Evolutionary conservation across 306 rosid genomes (phyloP).

Genomic region (Hippophae tibetana): DNA sequence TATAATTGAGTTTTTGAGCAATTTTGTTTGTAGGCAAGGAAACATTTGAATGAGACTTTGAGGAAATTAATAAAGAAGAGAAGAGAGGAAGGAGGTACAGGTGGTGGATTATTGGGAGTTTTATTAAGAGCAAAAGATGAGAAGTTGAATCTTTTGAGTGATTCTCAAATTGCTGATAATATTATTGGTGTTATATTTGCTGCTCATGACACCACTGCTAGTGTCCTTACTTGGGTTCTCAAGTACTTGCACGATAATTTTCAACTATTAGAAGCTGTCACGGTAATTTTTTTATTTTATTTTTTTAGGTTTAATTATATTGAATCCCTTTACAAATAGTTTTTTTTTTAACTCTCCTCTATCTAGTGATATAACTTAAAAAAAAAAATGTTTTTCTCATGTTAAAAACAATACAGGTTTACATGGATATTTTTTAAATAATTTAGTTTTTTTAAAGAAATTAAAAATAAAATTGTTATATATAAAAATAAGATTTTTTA

Average conservation of each 20-base stretch:
- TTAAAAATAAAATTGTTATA: too few relatives aligned
- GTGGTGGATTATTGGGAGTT: conserved; percentile 49
- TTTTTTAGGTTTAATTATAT: too few relatives aligned
- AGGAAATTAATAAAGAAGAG: conserved; percentile 49
- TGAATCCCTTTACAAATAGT: too few relatives aligned
- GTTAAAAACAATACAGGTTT: too few relatives aligned
- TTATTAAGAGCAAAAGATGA: conserved; percentile 30
- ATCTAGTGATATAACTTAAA: too few relatives aligned
- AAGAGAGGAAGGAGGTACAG: conserved; percentile 23
- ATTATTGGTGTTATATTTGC: conserved; percentile 84
- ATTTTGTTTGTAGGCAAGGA: conserved; percentile 55
- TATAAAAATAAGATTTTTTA: too few relatives aligned
- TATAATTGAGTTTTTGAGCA: too few relatives aligned
- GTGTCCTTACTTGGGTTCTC: conserved; percentile 70
- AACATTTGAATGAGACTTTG: conserved; percentile 44
- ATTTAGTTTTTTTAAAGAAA: too few relatives aligned
- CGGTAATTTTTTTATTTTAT: conserved; percentile 16
- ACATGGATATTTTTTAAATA: too few relatives aligned
- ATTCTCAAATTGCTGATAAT: conserved; percentile 77
- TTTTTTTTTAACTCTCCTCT: too few relatives aligned
- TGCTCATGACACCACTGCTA: conserved; percentile 91
- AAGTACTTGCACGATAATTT: conserved; percentile 66
- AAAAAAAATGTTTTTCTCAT: too few relatives aligned
- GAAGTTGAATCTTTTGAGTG: conserved; percentile 25
- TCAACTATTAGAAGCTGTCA: conserved; percentile 48